Evolutionary conservation across 306 rosid species (phyloP).

Genomic region (Prunus campanulata): DNA sequence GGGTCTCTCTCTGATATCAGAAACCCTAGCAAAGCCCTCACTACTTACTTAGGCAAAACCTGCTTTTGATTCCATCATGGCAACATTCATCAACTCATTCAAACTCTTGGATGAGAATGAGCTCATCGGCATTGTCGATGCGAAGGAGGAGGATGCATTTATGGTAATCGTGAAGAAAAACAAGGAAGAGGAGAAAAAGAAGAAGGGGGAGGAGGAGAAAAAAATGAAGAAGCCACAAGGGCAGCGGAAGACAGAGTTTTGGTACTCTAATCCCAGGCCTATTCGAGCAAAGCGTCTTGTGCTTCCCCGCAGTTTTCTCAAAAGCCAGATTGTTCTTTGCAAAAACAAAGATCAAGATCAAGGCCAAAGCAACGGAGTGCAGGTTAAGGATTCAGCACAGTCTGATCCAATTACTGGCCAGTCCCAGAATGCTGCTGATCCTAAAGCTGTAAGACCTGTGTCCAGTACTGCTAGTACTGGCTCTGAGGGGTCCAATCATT

Average conservation of each 20-base stretch:
- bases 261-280: too few relatives aligned
- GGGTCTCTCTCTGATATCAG: background rate
- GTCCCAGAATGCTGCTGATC: too few relatives aligned
- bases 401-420: too few relatives aligned
- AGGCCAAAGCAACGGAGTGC: too few relatives aligned
- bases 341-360: too few relatives aligned
- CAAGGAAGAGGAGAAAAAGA: background rate
- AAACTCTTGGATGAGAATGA: background rate
- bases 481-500: background rate
- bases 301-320: too few relatives aligned
- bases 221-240: background rate
- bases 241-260: background rate
- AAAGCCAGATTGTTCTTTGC: too few relatives aligned
- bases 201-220: background rate
- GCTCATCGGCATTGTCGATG: background rate
- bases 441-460: background rate
- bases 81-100: background rate
- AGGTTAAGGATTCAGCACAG: too few relatives aligned
- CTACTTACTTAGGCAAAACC: background rate
- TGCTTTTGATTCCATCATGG: background rate
- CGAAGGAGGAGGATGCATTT: background rate
- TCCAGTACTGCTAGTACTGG: background rate
- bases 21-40: background rate
- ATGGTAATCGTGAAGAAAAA: background rate
- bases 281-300: too few relatives aligned